These are phyloP conservation scores for Scheffersomyces coipomensis DNA, from an alignment of 805 yeast species.

Conservation along the genomic window DNA sequence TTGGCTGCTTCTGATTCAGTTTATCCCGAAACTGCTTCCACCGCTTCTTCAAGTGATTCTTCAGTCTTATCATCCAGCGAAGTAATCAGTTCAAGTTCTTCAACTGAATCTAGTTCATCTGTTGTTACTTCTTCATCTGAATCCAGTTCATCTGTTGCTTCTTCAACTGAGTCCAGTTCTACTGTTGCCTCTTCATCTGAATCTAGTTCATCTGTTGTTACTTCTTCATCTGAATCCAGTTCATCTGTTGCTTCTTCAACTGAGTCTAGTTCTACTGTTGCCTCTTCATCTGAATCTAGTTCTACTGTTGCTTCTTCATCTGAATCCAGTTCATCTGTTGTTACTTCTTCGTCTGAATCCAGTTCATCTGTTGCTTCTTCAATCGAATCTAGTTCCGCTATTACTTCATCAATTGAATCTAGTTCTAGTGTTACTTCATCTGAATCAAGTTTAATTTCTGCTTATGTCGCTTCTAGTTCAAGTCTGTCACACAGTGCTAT, in stretches of 20 bases:
- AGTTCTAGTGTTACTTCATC: neutral
- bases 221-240: neutral
- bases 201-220: neutral
- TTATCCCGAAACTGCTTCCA: neutral
- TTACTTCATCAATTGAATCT: no score
- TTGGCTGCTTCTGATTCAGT: slow-evolving; percentile 2
- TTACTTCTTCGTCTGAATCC: neutral
- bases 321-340: neutral
- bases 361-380: neutral
- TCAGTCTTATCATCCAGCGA: neutral
- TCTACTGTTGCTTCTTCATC: neutral
- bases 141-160: neutral
- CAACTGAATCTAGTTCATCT: neutral
- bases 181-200: neutral
- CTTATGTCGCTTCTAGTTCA: no score
- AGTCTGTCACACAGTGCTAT: no score
- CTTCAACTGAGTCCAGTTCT: neutral
- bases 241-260: neutral
- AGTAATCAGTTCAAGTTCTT: no score
- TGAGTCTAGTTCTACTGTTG: no score
- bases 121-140: neutral
- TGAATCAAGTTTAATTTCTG: neutral
- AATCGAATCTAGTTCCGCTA: no score
- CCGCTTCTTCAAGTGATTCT: neutral
- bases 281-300: no score